These are phyloP conservation scores for Leccinum subtestaceum DNA, from an alignment of 768 basidiomycete species.

Conservation along the genomic window DNA sequence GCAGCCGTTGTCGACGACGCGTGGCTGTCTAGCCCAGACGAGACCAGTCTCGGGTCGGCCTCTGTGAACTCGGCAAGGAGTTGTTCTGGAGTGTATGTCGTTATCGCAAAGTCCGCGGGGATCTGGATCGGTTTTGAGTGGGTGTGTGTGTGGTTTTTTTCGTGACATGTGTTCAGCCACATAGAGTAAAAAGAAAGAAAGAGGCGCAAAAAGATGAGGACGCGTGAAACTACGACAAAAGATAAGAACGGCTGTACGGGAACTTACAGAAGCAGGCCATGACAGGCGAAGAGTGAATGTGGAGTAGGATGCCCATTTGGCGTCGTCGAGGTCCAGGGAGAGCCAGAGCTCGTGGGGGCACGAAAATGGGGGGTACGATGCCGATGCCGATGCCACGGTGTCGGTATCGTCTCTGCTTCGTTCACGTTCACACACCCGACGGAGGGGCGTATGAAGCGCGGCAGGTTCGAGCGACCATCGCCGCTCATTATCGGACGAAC, in stretches of 20 bases:
- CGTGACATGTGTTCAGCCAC: background rate
- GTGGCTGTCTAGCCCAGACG: background rate
- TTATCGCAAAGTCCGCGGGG: constrained; percentile 44
- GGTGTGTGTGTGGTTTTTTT: background rate
- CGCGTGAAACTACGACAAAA: background rate
- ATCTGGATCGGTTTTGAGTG: constrained; percentile 30
- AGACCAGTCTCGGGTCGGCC: background rate
- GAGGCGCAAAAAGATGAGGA: background rate
- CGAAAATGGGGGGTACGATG: constrained; percentile 7
- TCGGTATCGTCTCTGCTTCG: background rate
- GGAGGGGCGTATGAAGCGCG: constrained; percentile 36
- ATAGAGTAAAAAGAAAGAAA: background rate
- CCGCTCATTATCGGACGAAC: constrained; percentile 31
- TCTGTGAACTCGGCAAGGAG: constrained; percentile 19
- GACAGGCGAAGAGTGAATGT: constrained; percentile 53
- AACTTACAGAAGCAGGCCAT: constrained; percentile 55
- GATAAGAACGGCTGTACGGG: too few relatives aligned
- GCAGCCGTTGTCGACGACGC: background rate
- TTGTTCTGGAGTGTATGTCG: constrained; percentile 37
- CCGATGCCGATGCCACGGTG: background rate
- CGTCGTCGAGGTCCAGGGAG: constrained; percentile 42
- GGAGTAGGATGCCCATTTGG: constrained; percentile 38
- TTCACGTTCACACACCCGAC: constrained; percentile 35
- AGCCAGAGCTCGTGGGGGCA: constrained; percentile 51
- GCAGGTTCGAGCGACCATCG: constrained; percentile 43